Evolutionary conservation across 164 flowering plant species (phyloP).

Genomic region (Platanus orientalis): DNA sequence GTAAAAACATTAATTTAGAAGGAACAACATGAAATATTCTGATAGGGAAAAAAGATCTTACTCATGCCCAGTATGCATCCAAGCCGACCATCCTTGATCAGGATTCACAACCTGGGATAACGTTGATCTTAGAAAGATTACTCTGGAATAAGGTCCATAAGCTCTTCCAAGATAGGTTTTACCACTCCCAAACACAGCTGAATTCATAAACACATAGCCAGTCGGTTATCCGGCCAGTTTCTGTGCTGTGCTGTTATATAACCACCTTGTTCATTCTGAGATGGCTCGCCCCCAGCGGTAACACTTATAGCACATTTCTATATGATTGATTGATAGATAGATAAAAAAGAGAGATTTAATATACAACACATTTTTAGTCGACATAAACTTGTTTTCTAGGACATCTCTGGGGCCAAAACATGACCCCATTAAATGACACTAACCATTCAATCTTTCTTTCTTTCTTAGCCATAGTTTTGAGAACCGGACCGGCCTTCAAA

Average conservation of each 20-base stretch:
- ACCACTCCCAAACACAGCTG: conserved; percentile 21
- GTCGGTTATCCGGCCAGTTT: conserved; percentile 5
- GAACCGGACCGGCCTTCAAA: too few relatives aligned
- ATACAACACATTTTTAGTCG: not conserved
- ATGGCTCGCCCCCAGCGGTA: not conserved
- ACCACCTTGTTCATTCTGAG: conserved; percentile 9
- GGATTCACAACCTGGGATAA: conserved; percentile 20
- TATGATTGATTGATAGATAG: not conserved
- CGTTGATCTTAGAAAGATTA: conserved; percentile 18
- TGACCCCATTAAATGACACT: not conserved
- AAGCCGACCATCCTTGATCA: conserved; percentile 24
- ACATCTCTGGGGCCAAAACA: too few relatives aligned
- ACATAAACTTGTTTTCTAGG: not conserved
- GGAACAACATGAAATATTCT: too few relatives aligned
- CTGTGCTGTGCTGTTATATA: conserved; percentile 34
- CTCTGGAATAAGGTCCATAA: conserved; percentile 28
- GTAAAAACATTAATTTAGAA: too few relatives aligned
- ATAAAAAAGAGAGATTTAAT: not conserved
- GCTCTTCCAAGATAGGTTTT: conserved; percentile 30
- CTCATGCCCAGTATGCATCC: conserved; percentile 10
- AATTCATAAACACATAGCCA: conserved; percentile 31
- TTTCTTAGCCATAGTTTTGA: too few relatives aligned
- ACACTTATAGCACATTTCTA: conserved; percentile 23
- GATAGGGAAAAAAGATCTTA: not conserved
- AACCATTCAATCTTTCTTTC: too few relatives aligned